phyloP scores from a whole-genome alignment of 768 basidiomycete species.

The Naematelia aurantialba region DNA sequence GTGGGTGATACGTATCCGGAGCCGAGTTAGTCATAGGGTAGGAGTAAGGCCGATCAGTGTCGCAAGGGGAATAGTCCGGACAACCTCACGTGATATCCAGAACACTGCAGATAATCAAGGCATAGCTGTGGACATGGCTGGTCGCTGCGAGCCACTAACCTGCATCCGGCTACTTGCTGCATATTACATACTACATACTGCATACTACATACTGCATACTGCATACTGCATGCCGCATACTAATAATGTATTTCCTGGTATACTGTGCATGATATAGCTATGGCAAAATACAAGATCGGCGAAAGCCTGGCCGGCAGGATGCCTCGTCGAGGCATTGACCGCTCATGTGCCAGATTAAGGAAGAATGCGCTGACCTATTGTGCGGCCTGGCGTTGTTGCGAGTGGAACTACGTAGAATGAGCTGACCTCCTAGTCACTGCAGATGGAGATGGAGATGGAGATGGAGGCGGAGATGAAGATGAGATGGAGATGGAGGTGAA shows the following conservation, averaged over 20 bases:
- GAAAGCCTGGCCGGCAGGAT: neutral
- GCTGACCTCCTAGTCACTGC: neutral
- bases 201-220: neutral
- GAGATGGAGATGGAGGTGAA: neutral
- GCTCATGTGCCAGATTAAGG: too few relatives aligned
- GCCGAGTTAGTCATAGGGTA: too few relatives aligned
- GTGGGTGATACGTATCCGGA: too few relatives aligned
- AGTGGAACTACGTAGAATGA: conserved; percentile 35
- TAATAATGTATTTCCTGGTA: neutral
- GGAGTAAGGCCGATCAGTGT: too few relatives aligned
- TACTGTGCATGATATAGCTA: neutral
- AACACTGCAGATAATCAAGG: too few relatives aligned
- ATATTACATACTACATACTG: neutral
- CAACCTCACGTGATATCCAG: too few relatives aligned
- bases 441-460: too few relatives aligned
- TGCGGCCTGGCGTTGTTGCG: conserved; percentile 32
- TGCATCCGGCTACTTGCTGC: too few relatives aligned
- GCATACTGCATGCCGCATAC: neutral
- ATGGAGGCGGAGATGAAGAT: too few relatives aligned
- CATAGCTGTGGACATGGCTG: too few relatives aligned
- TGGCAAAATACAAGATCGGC: neutral
- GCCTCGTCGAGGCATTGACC: neutral
- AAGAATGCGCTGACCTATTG: neutral
- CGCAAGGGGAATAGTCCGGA: too few relatives aligned
- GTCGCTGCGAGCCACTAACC: too few relatives aligned